Base-by-base conservation (phyloP, 441 rosid genomes). In the Daphne laureola region DNA sequence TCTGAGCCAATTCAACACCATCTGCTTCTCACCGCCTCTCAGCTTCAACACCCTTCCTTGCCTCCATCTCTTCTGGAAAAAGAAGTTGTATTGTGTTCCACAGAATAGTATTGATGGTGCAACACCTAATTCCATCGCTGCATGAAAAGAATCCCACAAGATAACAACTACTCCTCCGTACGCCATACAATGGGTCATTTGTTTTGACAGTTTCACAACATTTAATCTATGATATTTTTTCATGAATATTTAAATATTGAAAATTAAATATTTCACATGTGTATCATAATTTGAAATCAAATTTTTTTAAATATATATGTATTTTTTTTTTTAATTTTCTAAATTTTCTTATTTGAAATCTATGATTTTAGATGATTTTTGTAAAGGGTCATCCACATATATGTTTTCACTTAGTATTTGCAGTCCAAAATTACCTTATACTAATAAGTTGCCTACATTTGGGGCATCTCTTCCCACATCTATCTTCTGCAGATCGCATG, bases 11-110 rank as follows among this genome's bases (percentile, higher is more conserved):
- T 44, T 69, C 66, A 16, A 69, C 63, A 31, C 64, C 71, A 40
- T 66, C 72, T 57, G 57, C 80, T 35, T 58, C 66, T 60, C 3
- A 1, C 3, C 62, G 79, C 50, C 61, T 65, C 9, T 59, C 46
- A 8, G 46, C 57, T 67, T 57, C 43, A 49, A 81, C 65, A n/a
- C 71, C 80, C 69, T 79, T 82, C 67, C 95, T 86, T 53, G 90
- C 76, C 72, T 84, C 95, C 3, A 90, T 77, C 67, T 94, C 98
- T 68, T 78, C 70, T 0, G 99, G 96, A 58, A 94, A 90, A 51
- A 90, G 73, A 60, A 94, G 99, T 73, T 90, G 96, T 46, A 94
- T 87, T 42, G 98, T 94, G 78, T 94, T 94, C 99, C 95, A 94
- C 55, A 90, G 88, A 68, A 94, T 90, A 0, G 99, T 87, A 75